Base-by-base conservation (phyloP, 2,329 filamentous ascomycete genomes). In the Diaporthe helianthi region DNA sequence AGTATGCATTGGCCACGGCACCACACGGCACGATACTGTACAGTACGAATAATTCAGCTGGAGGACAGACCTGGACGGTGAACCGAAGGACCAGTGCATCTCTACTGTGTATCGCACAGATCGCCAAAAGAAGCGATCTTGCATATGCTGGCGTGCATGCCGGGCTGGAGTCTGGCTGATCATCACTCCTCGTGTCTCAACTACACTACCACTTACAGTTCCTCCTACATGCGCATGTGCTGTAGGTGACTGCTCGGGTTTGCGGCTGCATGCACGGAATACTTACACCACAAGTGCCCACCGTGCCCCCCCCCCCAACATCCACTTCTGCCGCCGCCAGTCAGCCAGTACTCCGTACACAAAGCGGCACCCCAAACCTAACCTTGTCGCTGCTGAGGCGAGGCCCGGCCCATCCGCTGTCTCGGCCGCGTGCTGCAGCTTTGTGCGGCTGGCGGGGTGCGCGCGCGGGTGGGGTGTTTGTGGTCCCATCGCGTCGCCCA, bases 391-490 rank as follows among this genome's bases (percentile, higher is more conserved):
- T 24, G 44, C 58, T 63, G 58, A 49, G 58, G 44, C 58, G 58
- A 63, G 41, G 58, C n/a, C 58, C 53, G 55, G 51, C 55, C 69
- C 55, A 31, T 70, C 69, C 44, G 41, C 58, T 70, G 69, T 70
- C 69, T 70, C 69, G 69, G 68, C 68, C 24, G 53, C 31, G 13
- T 64, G 55, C 68, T 54, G 54, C 68, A 41, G 69, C 64, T 52
- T 44, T 52, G 24, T 33, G 58, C 44, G 58, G 44, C 58, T 63
- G 44, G 44, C 41, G 58, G 41, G 26, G 19, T 38, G 36, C 36
- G 36, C 36, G 36, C 17, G 36, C 13, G 13, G 36, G 36, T 38
- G 36, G 36, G 36, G 36, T 22, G 8, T 15, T 19, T 41, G 54
- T 17, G 22, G 52, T 52, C 53, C 55, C 22, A 22, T 41, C 60